Evolutionary conservation across 768 basidiomycete species (phyloP).

Genomic region (Rhodotorula kratochvilovae): DNA sequence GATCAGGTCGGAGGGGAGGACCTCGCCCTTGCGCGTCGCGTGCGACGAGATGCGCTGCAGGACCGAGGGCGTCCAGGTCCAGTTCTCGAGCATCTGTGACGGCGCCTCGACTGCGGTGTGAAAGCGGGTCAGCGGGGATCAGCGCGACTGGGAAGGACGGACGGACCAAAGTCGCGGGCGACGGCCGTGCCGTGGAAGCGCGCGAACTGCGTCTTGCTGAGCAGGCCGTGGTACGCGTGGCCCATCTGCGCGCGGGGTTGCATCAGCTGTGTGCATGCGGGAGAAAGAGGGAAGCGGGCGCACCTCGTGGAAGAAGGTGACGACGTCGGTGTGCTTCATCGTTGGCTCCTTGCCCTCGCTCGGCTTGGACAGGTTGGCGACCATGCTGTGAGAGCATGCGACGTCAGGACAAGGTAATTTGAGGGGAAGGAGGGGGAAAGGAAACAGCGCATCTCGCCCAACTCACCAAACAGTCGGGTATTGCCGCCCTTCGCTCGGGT

Average conservation of each 20-base stretch:
- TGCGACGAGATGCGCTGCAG: constrained; percentile 74
- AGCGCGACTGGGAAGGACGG: neutral
- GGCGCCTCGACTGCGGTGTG: constrained; percentile 65
- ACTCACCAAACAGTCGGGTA: constrained; percentile 63
- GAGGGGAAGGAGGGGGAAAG: no score
- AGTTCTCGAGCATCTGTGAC: constrained; percentile 62
- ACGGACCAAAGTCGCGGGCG: constrained; percentile 32
- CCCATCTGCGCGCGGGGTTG: constrained; percentile 1
- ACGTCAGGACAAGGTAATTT: no score
- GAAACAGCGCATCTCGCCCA: no score
- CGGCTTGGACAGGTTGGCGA: constrained; percentile 82
- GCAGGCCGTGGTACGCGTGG: constrained; percentile 48
- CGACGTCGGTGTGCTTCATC: constrained; percentile 69
- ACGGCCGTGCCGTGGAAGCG: constrained; percentile 64
- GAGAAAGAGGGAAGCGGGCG: constrained; percentile 13
- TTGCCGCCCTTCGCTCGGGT: constrained; percentile 56
- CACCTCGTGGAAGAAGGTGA: constrained; percentile 54
- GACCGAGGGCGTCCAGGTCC: constrained; percentile 53
- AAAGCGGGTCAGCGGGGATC: neutral
- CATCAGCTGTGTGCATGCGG: no score
- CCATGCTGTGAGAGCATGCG: constrained; percentile 54
- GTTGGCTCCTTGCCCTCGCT: constrained; percentile 73
- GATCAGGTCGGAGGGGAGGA: constrained; percentile 67
- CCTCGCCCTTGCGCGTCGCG: constrained; percentile 61
- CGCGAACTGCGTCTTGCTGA: constrained; percentile 65